Evolutionary conservation across 345 rosid species (phyloP), one percentile per base, ranked within the genome.

Genomic region (Toxicodendron radicans): DNA sequence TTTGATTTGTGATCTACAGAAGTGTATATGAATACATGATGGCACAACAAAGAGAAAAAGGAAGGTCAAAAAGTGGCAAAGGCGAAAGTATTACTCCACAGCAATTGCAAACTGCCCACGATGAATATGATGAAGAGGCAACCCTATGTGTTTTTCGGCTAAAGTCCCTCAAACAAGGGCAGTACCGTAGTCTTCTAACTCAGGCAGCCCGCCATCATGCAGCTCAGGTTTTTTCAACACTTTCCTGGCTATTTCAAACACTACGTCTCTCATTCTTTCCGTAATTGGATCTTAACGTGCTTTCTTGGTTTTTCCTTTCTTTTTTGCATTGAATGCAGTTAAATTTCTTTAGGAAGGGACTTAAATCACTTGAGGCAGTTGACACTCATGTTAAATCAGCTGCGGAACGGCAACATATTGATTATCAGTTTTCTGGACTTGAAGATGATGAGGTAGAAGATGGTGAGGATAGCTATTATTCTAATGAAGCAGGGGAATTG

Each of bases 131-230:
- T 56, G 97, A 96, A 58, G 94, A 88, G 75, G 98, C 99, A 62
- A 92, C 88, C 61, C 81, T 90, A 64, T 96, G 93, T 70, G 89
- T 87, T 69, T 96, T 96, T 63, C 87, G 99, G 53, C 66, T 93
- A 81, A 96, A 93, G 81, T 96, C 99, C 21, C 87, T 96, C 75
- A 93, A 96, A 77, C 95, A 89, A 85, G 97, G 97, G 64, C 98
- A 92, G 79, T 85, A 88, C 60, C 87, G 97, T 67, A 93, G 98
- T 83, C 93, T 96, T 76, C 87, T 96, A 17, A 93, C 97, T 20
- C 99, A 93, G 82, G 97, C 92, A 70, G 90, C 91, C 56, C 97
- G 93, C 58, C 99, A 96, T 82, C 97, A 96, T 79, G 91, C 97
- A 64, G 98, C 99, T 75, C 99, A 96, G 95, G 99, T 96, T 73